Conservation (phyloP, 768 basidiomycete species). For the Psilocybe subaeruginosa region DNA sequence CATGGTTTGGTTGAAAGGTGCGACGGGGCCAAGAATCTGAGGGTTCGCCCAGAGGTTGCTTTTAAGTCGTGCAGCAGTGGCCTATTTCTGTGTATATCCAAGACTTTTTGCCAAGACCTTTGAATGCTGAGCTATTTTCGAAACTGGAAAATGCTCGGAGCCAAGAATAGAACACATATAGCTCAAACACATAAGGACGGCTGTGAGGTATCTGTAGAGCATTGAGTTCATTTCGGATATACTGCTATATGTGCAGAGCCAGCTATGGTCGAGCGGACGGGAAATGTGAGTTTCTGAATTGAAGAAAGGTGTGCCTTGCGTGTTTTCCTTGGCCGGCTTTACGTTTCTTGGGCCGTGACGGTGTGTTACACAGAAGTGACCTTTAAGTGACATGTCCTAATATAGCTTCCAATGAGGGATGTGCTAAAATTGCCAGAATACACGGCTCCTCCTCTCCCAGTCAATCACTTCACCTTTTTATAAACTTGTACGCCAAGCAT, state of each 20-base stretch:
- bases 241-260: too few species aligned
- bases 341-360: neutral
- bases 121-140: constrained; percentile 42
- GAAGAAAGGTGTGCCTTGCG: neutral
- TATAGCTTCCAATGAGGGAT: constrained; percentile 26
- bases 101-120: constrained; percentile 51
- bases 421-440: constrained; percentile 25
- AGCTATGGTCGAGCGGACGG: neutral
- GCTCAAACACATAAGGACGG: neutral
- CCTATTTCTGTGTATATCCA: constrained; percentile 50
- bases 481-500: constrained; percentile 20
- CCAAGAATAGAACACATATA: constrained; percentile 29
- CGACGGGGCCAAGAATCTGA: constrained; percentile 43
- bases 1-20: constrained; percentile 34
- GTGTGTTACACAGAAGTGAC: constrained; percentile 17
- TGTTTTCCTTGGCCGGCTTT: constrained; percentile 14
- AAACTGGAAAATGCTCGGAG: constrained; percentile 35
- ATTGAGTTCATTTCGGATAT: neutral
- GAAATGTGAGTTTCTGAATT: neutral
- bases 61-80: constrained; percentile 44
- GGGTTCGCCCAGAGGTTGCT: constrained; percentile 40
- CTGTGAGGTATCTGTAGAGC: neutral
- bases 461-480: constrained; percentile 9
- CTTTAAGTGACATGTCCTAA: constrained; percentile 24
- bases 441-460: constrained; percentile 9